Conservation (phyloP, 2,329 filamentous ascomycete species). For the Aureobasidium namibiae region DNA sequence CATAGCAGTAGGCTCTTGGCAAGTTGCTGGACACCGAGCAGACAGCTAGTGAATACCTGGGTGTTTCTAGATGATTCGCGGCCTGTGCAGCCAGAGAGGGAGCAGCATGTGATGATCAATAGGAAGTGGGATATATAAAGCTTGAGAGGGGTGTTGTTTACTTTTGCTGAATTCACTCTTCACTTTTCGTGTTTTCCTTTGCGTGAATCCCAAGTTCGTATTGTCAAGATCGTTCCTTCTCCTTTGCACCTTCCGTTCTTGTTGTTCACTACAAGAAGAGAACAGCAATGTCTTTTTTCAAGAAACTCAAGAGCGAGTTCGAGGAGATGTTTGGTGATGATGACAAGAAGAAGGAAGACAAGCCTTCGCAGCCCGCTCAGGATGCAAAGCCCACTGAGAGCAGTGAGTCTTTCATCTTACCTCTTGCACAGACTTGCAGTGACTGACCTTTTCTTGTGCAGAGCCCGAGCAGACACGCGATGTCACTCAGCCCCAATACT, state of each 20-base stretch:
- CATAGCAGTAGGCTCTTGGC: background rate
- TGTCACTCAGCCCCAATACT: background rate
- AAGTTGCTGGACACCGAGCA: background rate
- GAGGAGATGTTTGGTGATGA: conserved; percentile 29
- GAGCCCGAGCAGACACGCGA: conserved; percentile 3
- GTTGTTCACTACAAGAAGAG: background rate
- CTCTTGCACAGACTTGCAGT: background rate
- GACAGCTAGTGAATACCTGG: background rate
- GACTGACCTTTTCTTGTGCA: background rate
- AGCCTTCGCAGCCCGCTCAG: conserved; percentile 14
- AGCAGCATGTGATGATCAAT: background rate
- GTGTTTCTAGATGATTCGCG: background rate
- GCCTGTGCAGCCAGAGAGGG: background rate
- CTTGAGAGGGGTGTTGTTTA: conserved; percentile 1
- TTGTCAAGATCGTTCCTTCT: background rate
- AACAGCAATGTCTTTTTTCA: conserved; percentile 36
- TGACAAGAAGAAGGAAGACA: conserved; percentile 25
- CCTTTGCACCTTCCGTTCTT: background rate
- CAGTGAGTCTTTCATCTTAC: background rate
- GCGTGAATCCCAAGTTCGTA: background rate
- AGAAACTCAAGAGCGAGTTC: conserved; percentile 39
- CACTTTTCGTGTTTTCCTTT: background rate
- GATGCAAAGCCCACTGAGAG: conserved; percentile 16
- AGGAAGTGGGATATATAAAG: background rate
- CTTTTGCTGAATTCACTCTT: background rate